phyloP scores from a whole-genome alignment of 306 rosid genomes.

The Abrus pulchellus region DNA sequence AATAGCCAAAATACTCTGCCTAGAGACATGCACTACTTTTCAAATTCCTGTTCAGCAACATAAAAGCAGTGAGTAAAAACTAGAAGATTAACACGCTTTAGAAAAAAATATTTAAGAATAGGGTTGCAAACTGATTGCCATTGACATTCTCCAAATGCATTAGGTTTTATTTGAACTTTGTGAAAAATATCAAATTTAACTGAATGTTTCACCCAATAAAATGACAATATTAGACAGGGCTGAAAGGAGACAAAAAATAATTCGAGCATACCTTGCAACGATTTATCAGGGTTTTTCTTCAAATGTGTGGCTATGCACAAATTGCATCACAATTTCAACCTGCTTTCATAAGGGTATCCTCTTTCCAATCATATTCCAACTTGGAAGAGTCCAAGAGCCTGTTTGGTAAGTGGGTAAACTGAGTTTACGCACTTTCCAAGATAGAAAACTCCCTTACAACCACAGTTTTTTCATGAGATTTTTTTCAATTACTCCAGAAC shows the following conservation, averaged over 20 bases:
- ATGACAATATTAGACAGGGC: conserved; percentile 4
- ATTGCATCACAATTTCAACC: neutral
- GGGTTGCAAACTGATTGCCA: conserved; percentile 69
- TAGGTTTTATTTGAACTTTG: conserved; percentile 76
- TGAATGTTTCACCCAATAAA: neutral
- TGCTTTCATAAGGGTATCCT: conserved; percentile 14
- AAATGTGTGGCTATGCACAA: neutral
- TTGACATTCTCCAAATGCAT: conserved; percentile 83
- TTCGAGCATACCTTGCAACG: conserved; percentile 15
- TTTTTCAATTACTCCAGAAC: no score
- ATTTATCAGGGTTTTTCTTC: conserved; percentile 12
- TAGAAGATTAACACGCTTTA: neutral
- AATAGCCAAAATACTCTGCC: conserved; percentile 73
- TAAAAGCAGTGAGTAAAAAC: neutral
- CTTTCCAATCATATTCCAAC: conserved; percentile 15
- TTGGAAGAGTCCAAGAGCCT: conserved; percentile 1
- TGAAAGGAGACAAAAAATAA: neutral
- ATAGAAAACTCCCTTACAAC: no score
- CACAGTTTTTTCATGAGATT: no score
- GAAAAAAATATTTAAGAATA: conserved; percentile 6
- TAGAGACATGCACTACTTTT: conserved; percentile 60
- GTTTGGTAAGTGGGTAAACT: no score
- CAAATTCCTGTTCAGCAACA: conserved; percentile 60
- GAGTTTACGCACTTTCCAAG: no score
- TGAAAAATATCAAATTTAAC: conserved; percentile 13